Evolutionary conservation across 306 rosid species (phyloP), one percentile per base, ranked within the genome.

Genomic region (Hylodesmum podocarpum): DNA sequence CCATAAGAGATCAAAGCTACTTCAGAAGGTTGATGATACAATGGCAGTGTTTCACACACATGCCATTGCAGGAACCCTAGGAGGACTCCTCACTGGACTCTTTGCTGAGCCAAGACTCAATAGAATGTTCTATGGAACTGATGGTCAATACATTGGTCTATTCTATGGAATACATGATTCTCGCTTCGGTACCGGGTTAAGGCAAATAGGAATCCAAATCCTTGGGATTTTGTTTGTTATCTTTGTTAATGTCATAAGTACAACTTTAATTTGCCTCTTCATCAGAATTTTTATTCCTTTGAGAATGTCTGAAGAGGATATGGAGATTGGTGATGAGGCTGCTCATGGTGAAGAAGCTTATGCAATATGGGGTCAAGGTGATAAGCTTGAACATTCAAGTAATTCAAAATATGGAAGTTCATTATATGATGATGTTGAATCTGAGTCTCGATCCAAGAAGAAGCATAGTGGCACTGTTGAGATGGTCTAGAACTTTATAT

Each of bases 341-440:
- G 89, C 89, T 61, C 89, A 86, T 36, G 89, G 89, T 2, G 89
- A 86, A 80, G 89, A 82, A 27, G 89, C 89, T 4, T 86, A 86
- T 80, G 89, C 89, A 0, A 86, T 86, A 6, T 83, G 89, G 87
- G 89, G 89, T 22, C 89, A 86, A 18, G 89, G 87, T 22, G 89
- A 86, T 67, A 86, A 86, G 71, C 82, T 72, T 72, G 89, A 86
- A 28, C 72, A 29, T 43, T 54, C 87, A 1, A 47, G 55, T n/a
- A n/a, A n/a, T 40, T 72, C 83, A 1, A 86, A 80, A 77, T 80
- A 86, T 68, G 84, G 50, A 43, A 82, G 75, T 71, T 82, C 89
- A 16, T 22, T 78, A 2, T 82, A 76, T 43, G 89, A 85, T 29
- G 89, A 86, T 72, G 55, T 82, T 72, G 89, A 86, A 66, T 36